These are phyloP conservation scores for Aspergillus neoniger DNA, from an alignment of 2,329 filamentous ascomycete species.

Conservation along the genomic window DNA sequence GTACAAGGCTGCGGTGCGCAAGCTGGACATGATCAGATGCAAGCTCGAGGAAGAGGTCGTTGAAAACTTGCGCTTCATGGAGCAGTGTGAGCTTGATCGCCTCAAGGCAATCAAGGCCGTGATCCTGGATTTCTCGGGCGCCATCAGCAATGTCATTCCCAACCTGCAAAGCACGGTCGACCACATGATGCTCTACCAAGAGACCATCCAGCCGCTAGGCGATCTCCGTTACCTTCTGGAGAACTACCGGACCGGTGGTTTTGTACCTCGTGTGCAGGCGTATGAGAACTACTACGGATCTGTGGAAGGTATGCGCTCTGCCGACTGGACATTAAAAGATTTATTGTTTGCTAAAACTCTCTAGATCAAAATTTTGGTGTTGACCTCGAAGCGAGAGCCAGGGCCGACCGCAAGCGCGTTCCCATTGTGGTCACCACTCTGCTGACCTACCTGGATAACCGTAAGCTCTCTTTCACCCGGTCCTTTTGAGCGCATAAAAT, in stretches of 20 bases:
- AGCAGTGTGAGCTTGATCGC: slow-evolving; percentile 93
- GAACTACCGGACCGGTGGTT: slow-evolving; percentile 93
- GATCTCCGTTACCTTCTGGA: slow-evolving; percentile 93
- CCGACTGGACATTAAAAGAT: neutral
- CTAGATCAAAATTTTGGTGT: slow-evolving; percentile 93
- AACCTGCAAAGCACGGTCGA: slow-evolving; percentile 94
- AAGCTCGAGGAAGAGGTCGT: slow-evolving; percentile 95
- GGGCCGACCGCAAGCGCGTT: slow-evolving; percentile 93
- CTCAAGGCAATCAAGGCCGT: slow-evolving; percentile 98
- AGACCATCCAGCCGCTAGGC: slow-evolving; percentile 90
- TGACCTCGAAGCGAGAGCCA: slow-evolving; percentile 90
- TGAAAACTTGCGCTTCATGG: slow-evolving; percentile 89
- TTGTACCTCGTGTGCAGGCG: slow-evolving; percentile 82
- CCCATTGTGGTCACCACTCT: slow-evolving; percentile 90
- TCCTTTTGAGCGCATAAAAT: no score
- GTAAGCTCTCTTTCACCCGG: slow-evolving; percentile 37
- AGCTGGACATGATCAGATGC: slow-evolving; percentile 86
- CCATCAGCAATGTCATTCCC: slow-evolving; percentile 96
- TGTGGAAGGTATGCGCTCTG: slow-evolving; percentile 64
- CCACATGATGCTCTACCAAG: slow-evolving; percentile 98
- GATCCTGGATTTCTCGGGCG: slow-evolving; percentile 93
- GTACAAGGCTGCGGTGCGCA: slow-evolving; percentile 84
- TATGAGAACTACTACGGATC: slow-evolving; percentile 99
- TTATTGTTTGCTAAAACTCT: slow-evolving; percentile 16
- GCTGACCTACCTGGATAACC: slow-evolving; percentile 90